Evolutionary conservation across 352 stramenopile species (phyloP), one percentile per base, ranked within the genome.

Genomic region (Phytophthora citrophthora): DNA sequence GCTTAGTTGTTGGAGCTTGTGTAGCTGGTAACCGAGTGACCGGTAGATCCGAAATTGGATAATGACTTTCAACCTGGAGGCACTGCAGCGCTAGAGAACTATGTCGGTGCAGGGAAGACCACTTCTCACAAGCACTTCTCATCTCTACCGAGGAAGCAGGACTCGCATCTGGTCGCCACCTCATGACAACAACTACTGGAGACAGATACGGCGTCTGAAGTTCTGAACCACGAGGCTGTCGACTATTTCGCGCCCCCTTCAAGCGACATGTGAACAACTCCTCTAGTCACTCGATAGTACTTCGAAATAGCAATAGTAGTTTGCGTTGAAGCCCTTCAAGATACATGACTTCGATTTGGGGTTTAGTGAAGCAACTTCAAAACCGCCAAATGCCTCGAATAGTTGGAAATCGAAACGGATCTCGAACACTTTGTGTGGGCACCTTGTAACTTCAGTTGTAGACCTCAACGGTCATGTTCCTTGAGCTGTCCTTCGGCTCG

Each of bases 401-500:
- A 39, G 32, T n/a, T 39, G 32, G 32, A 1, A 41, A 16, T 41
- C 34, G 34, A 41, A 41, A 41, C 34, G 34, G 11, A 41, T 13
- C 29, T 41, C 0, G 34, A 7, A 16, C 34, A 7, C 11, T 16
- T 4, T 41, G 4, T 16, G 11, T 20, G 18, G 12, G 11, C 5
- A 41, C 5, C 10, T n/a, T 41, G 34, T 41, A 41, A 41, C 34
- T 18, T 16, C 34, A 41, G 5, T 41, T 41, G 12, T 16, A 16
- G 29, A 32, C 29, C 34, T 41, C 12, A 16, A 16, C 12, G 26
- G 26, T 5, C 34, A 74, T 74, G 65, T 74, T 69, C 39, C 48
- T 74, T 9, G 66, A 79, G 48, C 11, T 79, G 58, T 79, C 66
- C 23, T 74, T 74, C 48, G 62, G 65, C 18, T 70, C 70, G 12